Evolutionary conservation across 148 eudicot genomes (phyloP).

Genomic region (Silene uniflora): DNA sequence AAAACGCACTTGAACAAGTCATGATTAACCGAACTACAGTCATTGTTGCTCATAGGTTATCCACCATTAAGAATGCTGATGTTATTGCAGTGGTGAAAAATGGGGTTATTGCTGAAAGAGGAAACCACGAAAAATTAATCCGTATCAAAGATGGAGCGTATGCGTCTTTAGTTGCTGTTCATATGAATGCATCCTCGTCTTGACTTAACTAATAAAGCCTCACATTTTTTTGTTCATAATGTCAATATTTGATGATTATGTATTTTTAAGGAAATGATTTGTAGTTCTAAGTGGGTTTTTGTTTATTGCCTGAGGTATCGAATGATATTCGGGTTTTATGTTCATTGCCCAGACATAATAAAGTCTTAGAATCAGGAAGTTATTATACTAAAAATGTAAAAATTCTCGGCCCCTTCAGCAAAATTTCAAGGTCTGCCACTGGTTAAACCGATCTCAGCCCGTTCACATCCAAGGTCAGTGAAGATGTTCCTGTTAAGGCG

Average conservation of each 20-base stretch:
- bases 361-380: not conserved
- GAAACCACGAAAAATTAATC: conserved; percentile 52
- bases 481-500: too few relatives aligned
- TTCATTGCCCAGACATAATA: not conserved
- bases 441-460: not conserved
- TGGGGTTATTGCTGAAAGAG: conserved; percentile 70
- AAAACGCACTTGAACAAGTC: conserved; percentile 57
- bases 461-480: too few relatives aligned
- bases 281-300: not conserved
- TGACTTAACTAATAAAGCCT: not conserved
- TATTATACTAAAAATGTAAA: too few relatives aligned
- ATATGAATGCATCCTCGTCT: conserved; percentile 35
- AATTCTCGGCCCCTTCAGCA: too few relatives aligned
- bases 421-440: not conserved
- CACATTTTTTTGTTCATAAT: not conserved
- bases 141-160: conserved; percentile 55
- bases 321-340: not conserved
- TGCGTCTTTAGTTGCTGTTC: conserved; percentile 59
- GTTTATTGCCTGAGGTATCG: not conserved
- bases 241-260: conserved; percentile 4
- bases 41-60: conserved; percentile 63
- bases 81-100: conserved; percentile 59
- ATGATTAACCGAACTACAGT: conserved; percentile 65
- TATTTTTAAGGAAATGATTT: not conserved
- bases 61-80: conserved; percentile 61